Base-by-base conservation (phyloP, 139 green algal genomes). In the Desmodesmus armatus region DNA sequence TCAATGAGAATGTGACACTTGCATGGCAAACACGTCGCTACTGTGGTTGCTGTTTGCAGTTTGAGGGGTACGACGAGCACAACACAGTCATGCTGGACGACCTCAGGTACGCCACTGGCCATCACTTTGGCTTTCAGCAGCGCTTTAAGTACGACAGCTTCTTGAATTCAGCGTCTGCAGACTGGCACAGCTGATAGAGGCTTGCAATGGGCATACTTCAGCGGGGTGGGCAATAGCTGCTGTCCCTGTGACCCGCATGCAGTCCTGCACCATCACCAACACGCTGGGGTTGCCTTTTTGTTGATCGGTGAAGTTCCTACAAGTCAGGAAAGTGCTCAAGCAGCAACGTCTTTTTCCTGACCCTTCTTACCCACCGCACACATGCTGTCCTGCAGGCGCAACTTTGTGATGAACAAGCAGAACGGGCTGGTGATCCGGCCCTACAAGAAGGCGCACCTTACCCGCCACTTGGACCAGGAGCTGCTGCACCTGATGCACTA, bases 31-130 rank as follows among this genome's bases (percentile, higher is more conserved):
- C n/a, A n/a, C n/a, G n/a, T 66, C 23, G 27, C 19, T 66, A 27
- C 58, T 66, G 58, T 33, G n/a, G n/a, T 37, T 39, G 3, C n/a
- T 2, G 13, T 63, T 19, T 58, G 47, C 47, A 95, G 85, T 96
- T 94, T 73, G 89, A 87, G 3, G 53, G 90, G 11, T 97, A 96
- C 85, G 89, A 51, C 9, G 62, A 62, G 3, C 58, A 88, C 74
- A 98, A 98, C 90, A 98, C 96, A 1, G 94, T 99, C 79, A 99
- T 99, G 97, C 92, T 99, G 66, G 97, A 99, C 83, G 96, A 99
- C 89, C 89, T 99, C 11, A 88, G 92, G 63, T 92, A 41, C 9
- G 29, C n/a, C n/a, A n/a, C n/a, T n/a, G n/a, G n/a, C n/a, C n/a
- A n/a, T n/a, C n/a, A n/a, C n/a, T n/a, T n/a, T n/a, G n/a, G n/a